phyloP scores from a whole-genome alignment of 352 stramenopile genomes.

The Phytophthora syringae region DNA sequence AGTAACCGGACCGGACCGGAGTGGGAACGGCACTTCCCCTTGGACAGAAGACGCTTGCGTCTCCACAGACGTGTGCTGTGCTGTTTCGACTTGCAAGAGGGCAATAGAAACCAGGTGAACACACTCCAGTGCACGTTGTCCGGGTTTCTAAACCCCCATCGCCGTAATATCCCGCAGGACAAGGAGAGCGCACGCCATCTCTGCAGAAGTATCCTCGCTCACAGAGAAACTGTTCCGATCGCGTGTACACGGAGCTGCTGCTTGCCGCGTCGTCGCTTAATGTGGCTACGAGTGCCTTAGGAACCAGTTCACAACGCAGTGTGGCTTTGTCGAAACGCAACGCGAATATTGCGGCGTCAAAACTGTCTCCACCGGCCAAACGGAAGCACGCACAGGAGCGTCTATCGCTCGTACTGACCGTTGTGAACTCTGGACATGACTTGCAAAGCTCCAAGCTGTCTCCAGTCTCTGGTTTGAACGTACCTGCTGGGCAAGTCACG shows the following conservation, averaged over 20 bases:
- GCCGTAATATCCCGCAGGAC: conserved; percentile 59
- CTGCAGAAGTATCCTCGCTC: conserved; percentile 71
- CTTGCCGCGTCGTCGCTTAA: conserved; percentile 13
- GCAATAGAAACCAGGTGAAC: conserved; percentile 65
- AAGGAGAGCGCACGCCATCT: conserved; percentile 55
- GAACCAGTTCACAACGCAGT: conserved; percentile 37
- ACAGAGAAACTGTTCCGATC: conserved; percentile 56
- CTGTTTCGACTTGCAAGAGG: conserved; percentile 62
- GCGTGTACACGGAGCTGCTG: conserved; percentile 48
- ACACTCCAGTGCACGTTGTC: conserved; percentile 47
- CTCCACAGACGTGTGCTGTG: conserved; percentile 39
- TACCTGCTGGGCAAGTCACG: conserved; percentile 64
- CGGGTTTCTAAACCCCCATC: conserved; percentile 37
- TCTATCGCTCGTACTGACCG: conserved; percentile 52
- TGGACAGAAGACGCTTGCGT: conserved; percentile 65
- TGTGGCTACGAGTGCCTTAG: conserved; percentile 14
- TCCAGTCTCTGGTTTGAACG: conserved; percentile 66
- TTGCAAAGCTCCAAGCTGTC: conserved; percentile 57
- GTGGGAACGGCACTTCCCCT: conserved; percentile 60
- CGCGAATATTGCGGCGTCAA: conserved; percentile 32
- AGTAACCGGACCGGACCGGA: conserved; percentile 67
- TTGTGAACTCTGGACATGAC: conserved; percentile 51
- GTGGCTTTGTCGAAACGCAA: conserved; percentile 49
- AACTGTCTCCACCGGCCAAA: conserved; percentile 46
- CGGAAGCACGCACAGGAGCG: conserved; percentile 72